These are phyloP conservation scores for Escallonia herrerae DNA, from an alignment of 129 eudicot species.

Conservation along the genomic window DNA sequence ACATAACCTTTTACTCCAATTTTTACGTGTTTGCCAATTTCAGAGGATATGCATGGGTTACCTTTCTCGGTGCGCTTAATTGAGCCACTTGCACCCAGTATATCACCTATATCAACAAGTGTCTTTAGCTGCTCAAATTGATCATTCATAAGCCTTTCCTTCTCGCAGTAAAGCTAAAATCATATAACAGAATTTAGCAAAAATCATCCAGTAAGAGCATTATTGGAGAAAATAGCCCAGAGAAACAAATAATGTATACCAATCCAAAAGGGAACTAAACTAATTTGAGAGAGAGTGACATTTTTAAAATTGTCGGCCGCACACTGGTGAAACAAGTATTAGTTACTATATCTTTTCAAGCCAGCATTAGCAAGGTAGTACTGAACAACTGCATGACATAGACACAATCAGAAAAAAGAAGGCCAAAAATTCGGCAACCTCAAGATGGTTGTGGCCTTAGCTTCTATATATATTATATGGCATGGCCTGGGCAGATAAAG, in stretches of 20 bases:
- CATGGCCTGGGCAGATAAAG: too few species aligned
- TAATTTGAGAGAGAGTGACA: background rate
- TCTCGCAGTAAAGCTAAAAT: slow-evolving; percentile 93
- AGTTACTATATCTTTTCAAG: too few species aligned
- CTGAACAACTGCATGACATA: too few species aligned
- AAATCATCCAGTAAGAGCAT: slow-evolving; percentile 2
- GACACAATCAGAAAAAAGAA: too few species aligned
- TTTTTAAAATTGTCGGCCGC: too few species aligned
- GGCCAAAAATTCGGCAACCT: too few species aligned
- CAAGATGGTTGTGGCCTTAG: too few species aligned
- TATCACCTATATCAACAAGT: slow-evolving; percentile 91
- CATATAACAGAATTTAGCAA: slow-evolving; percentile 15
- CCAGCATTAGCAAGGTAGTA: too few species aligned
- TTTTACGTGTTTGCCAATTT: too few species aligned
- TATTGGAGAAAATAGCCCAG: background rate
- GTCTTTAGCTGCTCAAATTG: slow-evolving; percentile 87
- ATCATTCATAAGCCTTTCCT: slow-evolving; percentile 61
- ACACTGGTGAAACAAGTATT: too few species aligned
- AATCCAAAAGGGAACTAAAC: background rate
- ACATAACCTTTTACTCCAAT: too few species aligned
- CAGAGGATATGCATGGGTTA: background rate
- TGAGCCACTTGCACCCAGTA: slow-evolving; percentile 88
- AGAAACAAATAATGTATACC: background rate
- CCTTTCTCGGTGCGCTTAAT: slow-evolving; percentile 95
- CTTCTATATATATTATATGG: too few species aligned